A percentile compares a stretch with the other conserved stretches of the same genome.
Evolutionary conservation across 768 basidiomycete species (phyloP).

Genomic region (Tremella fuciformis): DNA sequence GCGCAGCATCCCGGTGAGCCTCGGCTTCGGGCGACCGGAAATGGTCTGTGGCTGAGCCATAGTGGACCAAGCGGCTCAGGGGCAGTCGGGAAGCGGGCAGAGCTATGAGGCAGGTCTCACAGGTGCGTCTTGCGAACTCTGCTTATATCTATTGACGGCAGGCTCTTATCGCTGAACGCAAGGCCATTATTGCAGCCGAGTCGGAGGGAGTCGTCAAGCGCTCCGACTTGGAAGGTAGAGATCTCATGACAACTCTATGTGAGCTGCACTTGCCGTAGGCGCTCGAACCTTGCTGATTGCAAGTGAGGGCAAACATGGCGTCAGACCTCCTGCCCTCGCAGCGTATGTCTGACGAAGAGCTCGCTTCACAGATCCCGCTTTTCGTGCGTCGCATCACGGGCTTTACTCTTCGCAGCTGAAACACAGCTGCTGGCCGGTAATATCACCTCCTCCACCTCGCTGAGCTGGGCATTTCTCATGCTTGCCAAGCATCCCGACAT

Average conservation of each 20-base stretch:
- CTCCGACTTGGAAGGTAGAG: slow-evolving; percentile 29
- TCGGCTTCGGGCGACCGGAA: neutral
- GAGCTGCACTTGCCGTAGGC: slow-evolving; percentile 71
- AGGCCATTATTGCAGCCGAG: neutral
- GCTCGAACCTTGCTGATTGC: slow-evolving; percentile 56
- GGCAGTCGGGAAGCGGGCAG: too few relatives aligned
- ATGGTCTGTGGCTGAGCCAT: neutral
- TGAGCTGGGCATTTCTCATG: slow-evolving; percentile 76
- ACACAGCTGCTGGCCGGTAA: slow-evolving; percentile 57
- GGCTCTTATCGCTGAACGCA: neutral
- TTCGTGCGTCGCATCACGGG: too few relatives aligned
- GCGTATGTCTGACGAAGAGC: slow-evolving; percentile 74
- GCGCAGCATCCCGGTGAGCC: slow-evolving; percentile 5
- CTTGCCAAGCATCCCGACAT: slow-evolving; percentile 65
- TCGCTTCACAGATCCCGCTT: neutral
- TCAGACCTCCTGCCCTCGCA: slow-evolving; percentile 57
- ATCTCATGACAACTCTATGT: slow-evolving; percentile 56
- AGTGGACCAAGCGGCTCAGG: too few relatives aligned
- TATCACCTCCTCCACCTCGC: slow-evolving; percentile 71
- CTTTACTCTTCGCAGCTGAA: neutral
- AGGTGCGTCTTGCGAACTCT: too few relatives aligned
- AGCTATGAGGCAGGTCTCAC: too few relatives aligned
- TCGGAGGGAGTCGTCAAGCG: neutral
- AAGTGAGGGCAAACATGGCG: slow-evolving; percentile 77
- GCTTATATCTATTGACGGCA: neutral